Conservation (phyloP, 106 monocot genomes). For the Dioscorea alata region DNA sequence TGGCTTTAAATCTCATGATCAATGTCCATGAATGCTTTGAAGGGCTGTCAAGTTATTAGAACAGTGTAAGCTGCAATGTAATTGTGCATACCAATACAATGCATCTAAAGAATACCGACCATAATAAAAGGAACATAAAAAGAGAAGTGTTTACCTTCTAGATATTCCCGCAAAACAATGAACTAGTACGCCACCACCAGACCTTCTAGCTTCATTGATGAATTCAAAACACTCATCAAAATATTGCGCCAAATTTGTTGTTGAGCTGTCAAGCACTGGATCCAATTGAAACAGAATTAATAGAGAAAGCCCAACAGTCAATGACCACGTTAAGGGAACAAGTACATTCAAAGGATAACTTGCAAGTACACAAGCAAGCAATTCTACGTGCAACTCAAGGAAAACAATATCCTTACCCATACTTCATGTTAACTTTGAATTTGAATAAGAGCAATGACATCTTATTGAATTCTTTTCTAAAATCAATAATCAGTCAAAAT, state of each 20-base stretch:
- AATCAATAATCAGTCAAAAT: too few species aligned
- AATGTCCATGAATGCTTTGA: too few species aligned
- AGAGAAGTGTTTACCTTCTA: conserved; percentile 53
- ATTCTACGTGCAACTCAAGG: not conserved
- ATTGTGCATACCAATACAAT: too few species aligned
- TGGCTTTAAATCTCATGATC: too few species aligned
- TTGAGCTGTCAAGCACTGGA: conserved; percentile 69
- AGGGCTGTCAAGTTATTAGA: too few species aligned
- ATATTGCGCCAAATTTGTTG: conserved; percentile 42
- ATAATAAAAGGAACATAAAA: too few species aligned
- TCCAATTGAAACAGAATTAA: not conserved
- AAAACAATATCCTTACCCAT: not conserved
- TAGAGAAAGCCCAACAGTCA: not conserved
- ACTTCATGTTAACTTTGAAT: too few species aligned
- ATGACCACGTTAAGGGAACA: not conserved
- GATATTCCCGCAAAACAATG: conserved; percentile 98
- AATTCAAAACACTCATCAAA: conserved; percentile 86
- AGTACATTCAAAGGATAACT: not conserved
- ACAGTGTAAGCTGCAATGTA: too few species aligned
- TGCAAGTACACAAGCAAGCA: not conserved
- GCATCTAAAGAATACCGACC: too few species aligned
- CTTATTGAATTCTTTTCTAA: too few species aligned
- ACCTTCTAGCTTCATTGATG: conserved; percentile 64
- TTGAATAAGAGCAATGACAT: too few species aligned
- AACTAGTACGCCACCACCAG: conserved; percentile 64